Base-by-base conservation (phyloP, 345 rosid species). In the Syzygium grande region DNA sequence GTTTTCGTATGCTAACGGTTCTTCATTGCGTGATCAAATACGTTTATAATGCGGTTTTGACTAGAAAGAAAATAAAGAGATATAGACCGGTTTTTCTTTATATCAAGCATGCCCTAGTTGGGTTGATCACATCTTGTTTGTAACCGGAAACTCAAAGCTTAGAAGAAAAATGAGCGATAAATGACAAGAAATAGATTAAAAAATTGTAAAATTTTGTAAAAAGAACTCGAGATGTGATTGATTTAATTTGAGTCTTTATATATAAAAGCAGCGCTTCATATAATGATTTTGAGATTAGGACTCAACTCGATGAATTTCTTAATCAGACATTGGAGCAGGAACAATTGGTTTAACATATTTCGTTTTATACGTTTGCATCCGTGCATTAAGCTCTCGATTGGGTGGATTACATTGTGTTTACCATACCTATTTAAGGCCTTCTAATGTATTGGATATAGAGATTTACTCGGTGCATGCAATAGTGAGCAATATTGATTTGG, bases 211-310 rank as follows among this genome's bases (percentile, higher is more conserved):
- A 68, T 30, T 68, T 0, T 1, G 12, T 16, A 19, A 2, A 11
- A 9, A 19, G 49, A 9, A 10, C 5, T 14, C 1, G 0, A 1
- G 22, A 6, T 19, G 49, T 9, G 11, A 34, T 73, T 73, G 27
- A 1, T 73, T 73, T 68, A 68, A 21, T 34, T 68, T 0, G 5
- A 34, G 41, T 17, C 25, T 73, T 13, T 19, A 73, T 25, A 73
- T 34, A 21, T 2, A 9, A 73, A 73, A 73, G 25, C 27, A 3
- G 2, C 4, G 1, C 2, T 73, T 34, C 10, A 38, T 34, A 34
- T 34, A 73, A 14, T 4, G 7, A 4, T 17, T 17, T 34, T 0
- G 0, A 1, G 14, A 3, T 34, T 5, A 4, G 0, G 25, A 9
- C 80, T 41, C 49, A 19, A 73, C 80, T 34, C 25, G 0, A 73